Percentiles rank a stretch among this genome's conserved stretches.
Evolutionary conservation across 306 rosid species (phyloP).

Genomic region (Lathyrus aphaca): DNA sequence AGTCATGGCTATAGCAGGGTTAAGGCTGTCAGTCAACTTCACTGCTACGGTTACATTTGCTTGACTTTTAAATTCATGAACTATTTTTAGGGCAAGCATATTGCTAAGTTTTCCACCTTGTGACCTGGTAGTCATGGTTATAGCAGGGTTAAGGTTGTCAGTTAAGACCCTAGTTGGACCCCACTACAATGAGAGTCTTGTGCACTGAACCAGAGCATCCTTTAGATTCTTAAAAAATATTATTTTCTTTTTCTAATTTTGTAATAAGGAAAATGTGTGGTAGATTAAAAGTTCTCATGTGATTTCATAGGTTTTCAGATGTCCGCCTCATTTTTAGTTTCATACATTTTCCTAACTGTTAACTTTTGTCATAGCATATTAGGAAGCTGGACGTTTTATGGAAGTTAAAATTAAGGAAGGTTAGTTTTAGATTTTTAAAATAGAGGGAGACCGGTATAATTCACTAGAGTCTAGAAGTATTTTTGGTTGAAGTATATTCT

Average conservation of each 20-base stretch:
- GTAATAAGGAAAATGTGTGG: neutral
- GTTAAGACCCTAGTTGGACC: conserved; percentile 1
- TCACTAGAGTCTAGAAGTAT: neutral
- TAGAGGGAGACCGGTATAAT: conserved; percentile 8
- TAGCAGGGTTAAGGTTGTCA: conserved; percentile 21
- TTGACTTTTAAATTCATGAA: conserved; percentile 23
- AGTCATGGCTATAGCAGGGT: conserved; percentile 2
- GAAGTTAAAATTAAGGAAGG: conserved; percentile 13
- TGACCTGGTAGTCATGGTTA: conserved; percentile 11
- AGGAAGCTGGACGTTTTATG: conserved; percentile 8
- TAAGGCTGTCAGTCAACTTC: conserved; percentile 18
- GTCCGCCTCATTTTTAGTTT: conserved; percentile 10
- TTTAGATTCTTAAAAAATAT: conserved; percentile 16
- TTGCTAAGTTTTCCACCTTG: conserved; percentile 23
- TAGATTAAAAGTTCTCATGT: conserved; percentile 7
- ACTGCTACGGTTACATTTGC: conserved; percentile 26
- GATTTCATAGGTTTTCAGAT: conserved; percentile 19
- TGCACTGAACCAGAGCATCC: conserved; percentile 3
- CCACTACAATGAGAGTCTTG: conserved; percentile 9
- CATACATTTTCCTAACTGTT: neutral
- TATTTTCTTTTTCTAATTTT: neutral
- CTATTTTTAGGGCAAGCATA: neutral
- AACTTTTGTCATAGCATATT: conserved; percentile 17
- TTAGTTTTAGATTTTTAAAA: conserved; percentile 16
- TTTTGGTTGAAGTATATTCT: conserved; percentile 18